A percentile compares a stretch with the other conserved stretches of the same genome.
phyloP scores from a whole-genome alignment of 2,329 filamentous ascomycete species.

The Clathrospora elynae region DNA sequence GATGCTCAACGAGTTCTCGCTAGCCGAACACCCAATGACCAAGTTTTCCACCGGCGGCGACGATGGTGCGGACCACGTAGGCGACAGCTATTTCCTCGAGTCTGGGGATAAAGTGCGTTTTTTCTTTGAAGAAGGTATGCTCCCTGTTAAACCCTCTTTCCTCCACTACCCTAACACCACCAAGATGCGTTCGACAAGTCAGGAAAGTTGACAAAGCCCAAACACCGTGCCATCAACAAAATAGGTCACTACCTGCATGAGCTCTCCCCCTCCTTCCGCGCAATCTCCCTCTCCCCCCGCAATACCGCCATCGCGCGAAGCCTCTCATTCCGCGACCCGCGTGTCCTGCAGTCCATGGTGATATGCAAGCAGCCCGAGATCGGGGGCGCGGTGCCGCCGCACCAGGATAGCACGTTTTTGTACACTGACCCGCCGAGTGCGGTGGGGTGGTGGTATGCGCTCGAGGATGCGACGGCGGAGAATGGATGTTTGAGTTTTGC shows the following conservation, averaged over 20 bases:
- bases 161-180: not conserved
- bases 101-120: conserved; percentile 92
- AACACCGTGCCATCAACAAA: conserved; percentile 80
- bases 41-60: conserved; percentile 86
- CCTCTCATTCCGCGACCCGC: conserved; percentile 76
- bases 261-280: conserved; percentile 55
- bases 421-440: conserved; percentile 89
- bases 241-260: conserved; percentile 59
- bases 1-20: conserved; percentile 75
- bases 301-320: conserved; percentile 69
- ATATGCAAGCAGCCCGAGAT: conserved; percentile 99
- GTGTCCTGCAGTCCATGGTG: conserved; percentile 90
- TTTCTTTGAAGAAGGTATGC: conserved; percentile 83
- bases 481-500: conserved; percentile 92
- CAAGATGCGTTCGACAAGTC: conserved; percentile 73
- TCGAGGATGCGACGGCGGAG: conserved; percentile 84
- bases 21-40: conserved; percentile 89
- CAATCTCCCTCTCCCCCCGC: conserved; percentile 57
- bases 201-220: conserved; percentile 74
- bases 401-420: conserved; percentile 91
- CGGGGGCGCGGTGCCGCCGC: conserved; percentile 84
- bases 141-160: not conserved
- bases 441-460: conserved; percentile 95
- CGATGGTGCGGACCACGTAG: conserved; percentile 72
- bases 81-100: conserved; percentile 90